Evolutionary conservation across 768 basidiomycete species (phyloP).

Genomic region (Trametes cubensis): DNA sequence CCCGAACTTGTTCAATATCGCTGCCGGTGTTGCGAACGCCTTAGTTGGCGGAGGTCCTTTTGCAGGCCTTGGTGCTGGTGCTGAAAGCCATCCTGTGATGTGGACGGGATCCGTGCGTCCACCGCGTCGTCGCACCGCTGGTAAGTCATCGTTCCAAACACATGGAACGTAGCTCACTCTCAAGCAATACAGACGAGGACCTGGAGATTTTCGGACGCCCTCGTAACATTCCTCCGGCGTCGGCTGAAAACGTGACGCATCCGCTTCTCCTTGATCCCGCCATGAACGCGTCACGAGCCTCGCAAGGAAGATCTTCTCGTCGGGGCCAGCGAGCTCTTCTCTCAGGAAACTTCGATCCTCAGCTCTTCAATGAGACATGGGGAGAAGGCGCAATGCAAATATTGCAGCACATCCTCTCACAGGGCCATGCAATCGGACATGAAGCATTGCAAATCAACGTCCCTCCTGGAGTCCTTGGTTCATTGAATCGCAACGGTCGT

Average conservation of each 20-base stretch:
- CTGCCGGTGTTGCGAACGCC: constrained; percentile 51
- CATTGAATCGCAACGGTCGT: constrained; percentile 54
- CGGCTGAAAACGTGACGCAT: constrained; percentile 76
- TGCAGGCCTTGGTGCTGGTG: constrained; percentile 36
- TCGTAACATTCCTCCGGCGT: constrained; percentile 51
- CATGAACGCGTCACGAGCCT: constrained; percentile 45
- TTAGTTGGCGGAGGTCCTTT: constrained; percentile 14
- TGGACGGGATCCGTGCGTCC: constrained; percentile 44
- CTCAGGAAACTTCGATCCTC: constrained; percentile 38
- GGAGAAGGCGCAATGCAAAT: constrained; percentile 81
- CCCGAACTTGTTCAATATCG: constrained; percentile 52
- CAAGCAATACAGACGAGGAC: constrained; percentile 48
- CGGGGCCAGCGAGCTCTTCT: constrained; percentile 57
- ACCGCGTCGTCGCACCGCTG: constrained; percentile 54
- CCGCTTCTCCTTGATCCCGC: constrained; percentile 77
- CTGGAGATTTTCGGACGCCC: constrained; percentile 65
- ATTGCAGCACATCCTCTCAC: constrained; percentile 79
- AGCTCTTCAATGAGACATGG: constrained; percentile 76
- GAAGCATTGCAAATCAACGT: constrained; percentile 82
- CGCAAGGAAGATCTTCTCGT: constrained; percentile 53
- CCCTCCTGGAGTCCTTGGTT: constrained; percentile 62
- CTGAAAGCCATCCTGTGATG: constrained; percentile 36
- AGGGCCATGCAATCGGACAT: constrained; percentile 50
- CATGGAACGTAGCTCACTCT: not conserved
- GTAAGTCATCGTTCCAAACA: constrained; percentile 34